phyloP scores from a whole-genome alignment of 768 basidiomycete genomes.

The Phylloporus arenicola region DNA sequence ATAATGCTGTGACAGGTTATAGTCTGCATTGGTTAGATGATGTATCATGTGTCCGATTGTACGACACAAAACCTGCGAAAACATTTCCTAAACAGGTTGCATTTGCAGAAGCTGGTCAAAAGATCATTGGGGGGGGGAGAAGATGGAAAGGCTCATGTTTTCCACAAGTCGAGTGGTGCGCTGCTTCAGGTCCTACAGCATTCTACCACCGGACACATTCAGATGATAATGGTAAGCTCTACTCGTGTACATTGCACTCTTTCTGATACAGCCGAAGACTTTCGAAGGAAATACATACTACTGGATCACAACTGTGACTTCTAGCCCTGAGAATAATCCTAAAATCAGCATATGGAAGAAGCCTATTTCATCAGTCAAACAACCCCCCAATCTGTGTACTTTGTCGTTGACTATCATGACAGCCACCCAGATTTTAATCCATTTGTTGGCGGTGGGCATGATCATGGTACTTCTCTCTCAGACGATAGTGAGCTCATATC shows the following conservation, averaged over 20 bases:
- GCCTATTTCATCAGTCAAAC: too few species aligned
- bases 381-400: too few species aligned
- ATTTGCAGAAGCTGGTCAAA: background rate
- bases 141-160: background rate
- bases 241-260: background rate
- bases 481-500: too few species aligned
- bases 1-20: background rate
- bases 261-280: background rate
- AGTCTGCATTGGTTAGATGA: background rate
- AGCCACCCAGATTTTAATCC: too few species aligned
- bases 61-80: background rate
- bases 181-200: background rate
- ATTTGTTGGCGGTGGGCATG: too few species aligned
- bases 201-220: background rate
- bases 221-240: background rate
- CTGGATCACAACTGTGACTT: background rate
- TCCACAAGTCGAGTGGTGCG: background rate
- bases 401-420: too few species aligned
- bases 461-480: too few species aligned
- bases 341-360: too few species aligned
- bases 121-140: background rate
- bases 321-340: too few species aligned
- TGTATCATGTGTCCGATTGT: background rate
- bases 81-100: background rate
- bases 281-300: background rate